These are phyloP conservation scores for Arabidopsis suecica DNA, from an alignment of 345 rosid genomes.

Conservation along the genomic window DNA sequence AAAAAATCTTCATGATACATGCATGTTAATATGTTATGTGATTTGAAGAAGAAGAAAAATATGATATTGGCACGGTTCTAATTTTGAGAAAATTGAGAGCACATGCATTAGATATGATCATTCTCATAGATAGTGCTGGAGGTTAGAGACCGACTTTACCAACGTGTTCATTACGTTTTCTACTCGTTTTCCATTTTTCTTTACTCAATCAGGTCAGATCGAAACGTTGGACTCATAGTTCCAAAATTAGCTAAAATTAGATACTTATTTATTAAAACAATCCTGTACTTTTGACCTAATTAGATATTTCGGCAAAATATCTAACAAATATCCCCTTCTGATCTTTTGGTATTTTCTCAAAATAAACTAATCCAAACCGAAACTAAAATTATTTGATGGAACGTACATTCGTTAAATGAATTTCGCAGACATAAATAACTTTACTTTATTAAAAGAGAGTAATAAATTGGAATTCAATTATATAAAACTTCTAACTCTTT, in stretches of 20 bases:
- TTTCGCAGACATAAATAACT: neutral
- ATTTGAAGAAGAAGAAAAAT: neutral
- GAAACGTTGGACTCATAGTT: conserved; percentile 3
- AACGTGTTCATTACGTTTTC: conserved; percentile 7
- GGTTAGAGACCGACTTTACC: conserved; percentile 29
- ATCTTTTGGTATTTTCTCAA: neutral
- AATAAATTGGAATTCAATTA: too few relatives aligned
- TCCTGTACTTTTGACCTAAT: conserved; percentile 19
- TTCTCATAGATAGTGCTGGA: conserved; percentile 14
- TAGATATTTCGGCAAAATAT: conserved; percentile 36
- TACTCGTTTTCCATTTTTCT: conserved; percentile 18
- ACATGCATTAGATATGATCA: conserved; percentile 10
- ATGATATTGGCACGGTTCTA: neutral
- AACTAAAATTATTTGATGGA: neutral
- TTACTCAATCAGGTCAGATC: conserved; percentile 3
- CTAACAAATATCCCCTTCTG: conserved; percentile 20
- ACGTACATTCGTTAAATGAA: neutral
- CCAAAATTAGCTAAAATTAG: conserved; percentile 34
- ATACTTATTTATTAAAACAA: conserved; percentile 17
- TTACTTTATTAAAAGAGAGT: too few relatives aligned
- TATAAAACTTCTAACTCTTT: neutral
- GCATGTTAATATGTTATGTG: neutral
- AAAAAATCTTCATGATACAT: neutral
- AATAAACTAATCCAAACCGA: neutral
- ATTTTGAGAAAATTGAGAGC: conserved; percentile 1